Conservation (phyloP, 192 early-diverging fungal genomes). For the Hyaloraphidium curvatum region DNA sequence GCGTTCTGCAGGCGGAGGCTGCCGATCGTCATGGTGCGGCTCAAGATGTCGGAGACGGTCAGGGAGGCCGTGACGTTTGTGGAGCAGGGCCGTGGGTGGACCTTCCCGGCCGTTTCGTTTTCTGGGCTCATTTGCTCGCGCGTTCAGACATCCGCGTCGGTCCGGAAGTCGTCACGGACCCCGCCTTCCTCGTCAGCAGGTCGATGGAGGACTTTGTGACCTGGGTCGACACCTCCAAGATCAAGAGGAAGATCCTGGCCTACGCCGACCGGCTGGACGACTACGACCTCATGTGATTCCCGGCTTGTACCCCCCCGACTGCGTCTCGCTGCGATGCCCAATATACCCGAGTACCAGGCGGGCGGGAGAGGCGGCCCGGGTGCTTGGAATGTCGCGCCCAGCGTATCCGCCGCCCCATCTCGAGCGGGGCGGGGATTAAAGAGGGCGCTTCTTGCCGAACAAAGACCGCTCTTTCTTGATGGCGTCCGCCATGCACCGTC, state of each 20-base stretch:
- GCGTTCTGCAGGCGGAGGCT: constrained; percentile 73
- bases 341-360: too few species aligned
- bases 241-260: constrained; percentile 78
- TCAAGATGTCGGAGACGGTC: constrained; percentile 89
- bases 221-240: constrained; percentile 94
- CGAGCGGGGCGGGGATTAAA: too few species aligned
- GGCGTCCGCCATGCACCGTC: too few species aligned
- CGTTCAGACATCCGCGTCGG: constrained; percentile 62
- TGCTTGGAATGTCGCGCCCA: too few species aligned
- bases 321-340: too few species aligned
- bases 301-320: too few species aligned
- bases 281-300: constrained; percentile 1
- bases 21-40: constrained; percentile 80
- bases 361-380: too few species aligned
- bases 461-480: too few species aligned
- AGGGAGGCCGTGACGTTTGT: constrained; percentile 75
- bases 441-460: too few species aligned
- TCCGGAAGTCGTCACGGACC: constrained; percentile 73
- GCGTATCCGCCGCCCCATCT: too few species aligned
- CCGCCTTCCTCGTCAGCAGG: constrained; percentile 66
- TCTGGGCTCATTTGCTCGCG: not conserved
- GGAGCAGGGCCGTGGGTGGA: constrained; percentile 53
- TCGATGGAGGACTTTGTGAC: constrained; percentile 94
- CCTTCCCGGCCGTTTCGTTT: not conserved
- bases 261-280: not conserved